Conservation (phyloP, 495 filamentous ascomycete genomes). For the Hypoxylon fuscum region DNA sequence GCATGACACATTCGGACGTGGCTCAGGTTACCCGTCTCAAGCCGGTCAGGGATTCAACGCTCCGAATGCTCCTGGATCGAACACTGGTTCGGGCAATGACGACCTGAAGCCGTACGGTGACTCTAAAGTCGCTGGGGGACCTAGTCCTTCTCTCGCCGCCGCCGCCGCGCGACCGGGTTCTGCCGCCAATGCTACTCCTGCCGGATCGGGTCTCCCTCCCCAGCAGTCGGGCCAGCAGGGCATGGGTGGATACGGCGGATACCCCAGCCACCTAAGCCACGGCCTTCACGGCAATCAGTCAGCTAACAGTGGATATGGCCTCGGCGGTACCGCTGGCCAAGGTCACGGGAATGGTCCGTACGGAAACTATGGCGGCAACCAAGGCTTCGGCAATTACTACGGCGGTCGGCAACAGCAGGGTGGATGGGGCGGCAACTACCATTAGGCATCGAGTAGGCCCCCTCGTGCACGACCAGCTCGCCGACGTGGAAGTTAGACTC, state of each 20-base stretch:
- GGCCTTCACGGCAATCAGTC: slow-evolving; percentile 69
- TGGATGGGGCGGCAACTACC: slow-evolving; percentile 79
- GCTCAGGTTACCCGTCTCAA: slow-evolving; percentile 68
- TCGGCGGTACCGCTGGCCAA: slow-evolving; percentile 70
- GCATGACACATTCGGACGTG: slow-evolving; percentile 81
- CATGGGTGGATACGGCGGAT: slow-evolving; percentile 74
- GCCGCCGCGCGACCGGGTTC: slow-evolving; percentile 86
- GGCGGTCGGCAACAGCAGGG: slow-evolving; percentile 58
- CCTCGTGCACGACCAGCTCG: slow-evolving; percentile 12
- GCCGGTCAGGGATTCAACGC: slow-evolving; percentile 73
- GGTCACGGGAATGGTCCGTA: slow-evolving; percentile 65
- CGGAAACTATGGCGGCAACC: slow-evolving; percentile 63
- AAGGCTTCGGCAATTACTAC: slow-evolving; percentile 63
- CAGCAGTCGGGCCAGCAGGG: slow-evolving; percentile 73
- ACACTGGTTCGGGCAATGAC: slow-evolving; percentile 66
- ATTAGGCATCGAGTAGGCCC: slow-evolving; percentile 46
- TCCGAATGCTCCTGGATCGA: slow-evolving; percentile 68
- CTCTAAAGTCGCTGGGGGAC: slow-evolving; percentile 74
- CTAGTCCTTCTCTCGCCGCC: slow-evolving; percentile 84
- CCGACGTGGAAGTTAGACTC: not conserved
- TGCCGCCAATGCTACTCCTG: slow-evolving; percentile 76
- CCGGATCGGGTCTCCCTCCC: slow-evolving; percentile 74
- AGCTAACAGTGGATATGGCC: slow-evolving; percentile 74
- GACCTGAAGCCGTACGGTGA: slow-evolving; percentile 78
- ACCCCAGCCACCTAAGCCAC: slow-evolving; percentile 74